Percentiles rank a stretch among this genome's conserved stretches.
phyloP scores from a whole-genome alignment of 441 rosid genomes.

The Erodium moschatum region DNA sequence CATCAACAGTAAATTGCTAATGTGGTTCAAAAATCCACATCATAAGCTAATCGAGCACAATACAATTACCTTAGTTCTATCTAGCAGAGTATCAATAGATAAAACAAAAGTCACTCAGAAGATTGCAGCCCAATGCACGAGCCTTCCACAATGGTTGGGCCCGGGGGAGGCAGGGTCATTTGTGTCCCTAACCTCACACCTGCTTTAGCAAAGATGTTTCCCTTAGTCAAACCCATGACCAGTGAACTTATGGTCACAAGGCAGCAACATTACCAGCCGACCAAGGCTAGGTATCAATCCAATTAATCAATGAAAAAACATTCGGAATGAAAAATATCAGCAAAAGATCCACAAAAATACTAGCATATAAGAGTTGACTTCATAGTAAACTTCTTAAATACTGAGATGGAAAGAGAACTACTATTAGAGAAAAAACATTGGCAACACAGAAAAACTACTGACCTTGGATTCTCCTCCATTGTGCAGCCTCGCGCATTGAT shows the following conservation, averaged over 20 bases:
- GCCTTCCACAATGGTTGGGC: no score
- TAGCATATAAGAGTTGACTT: neutral
- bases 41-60: neutral
- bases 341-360: neutral
- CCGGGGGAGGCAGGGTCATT: no score
- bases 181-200: no score
- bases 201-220: no score
- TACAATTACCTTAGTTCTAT: neutral
- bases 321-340: neutral
- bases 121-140: no score
- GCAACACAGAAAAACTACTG: constrained; percentile 7
- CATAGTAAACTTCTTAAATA: no score
- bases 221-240: no score
- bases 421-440: no score
- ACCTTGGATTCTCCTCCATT: constrained; percentile 93
- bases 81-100: neutral
- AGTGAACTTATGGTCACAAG: no score
- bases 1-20: neutral
- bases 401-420: no score
- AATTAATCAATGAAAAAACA: neutral
- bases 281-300: neutral
- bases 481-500: constrained; percentile 89
- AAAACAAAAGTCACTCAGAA: no score
- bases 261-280: no score
- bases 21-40: neutral